A percentile compares a stretch with the other conserved stretches of the same genome.
Conservation (phyloP, 768 basidiomycete genomes). For the Psilocybe cyanescens region DNA sequence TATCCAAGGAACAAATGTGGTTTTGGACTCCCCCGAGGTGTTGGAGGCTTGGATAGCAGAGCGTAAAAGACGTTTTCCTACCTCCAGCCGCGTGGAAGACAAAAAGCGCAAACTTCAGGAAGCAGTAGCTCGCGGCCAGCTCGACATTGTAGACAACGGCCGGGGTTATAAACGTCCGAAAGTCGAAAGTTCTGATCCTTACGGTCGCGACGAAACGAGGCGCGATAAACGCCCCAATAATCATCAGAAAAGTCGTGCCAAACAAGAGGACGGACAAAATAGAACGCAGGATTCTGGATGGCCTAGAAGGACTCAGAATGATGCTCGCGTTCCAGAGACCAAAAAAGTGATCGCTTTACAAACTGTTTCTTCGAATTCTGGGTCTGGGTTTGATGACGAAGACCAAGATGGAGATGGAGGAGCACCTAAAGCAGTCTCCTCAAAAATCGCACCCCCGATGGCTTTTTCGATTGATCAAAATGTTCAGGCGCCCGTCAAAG, state of each 20-base stretch:
- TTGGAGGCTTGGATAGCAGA: constrained; percentile 88
- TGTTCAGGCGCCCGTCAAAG: not conserved
- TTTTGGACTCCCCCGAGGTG: constrained; percentile 81
- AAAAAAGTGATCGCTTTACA: not conserved
- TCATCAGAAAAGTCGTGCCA: not conserved
- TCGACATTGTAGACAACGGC: constrained; percentile 51
- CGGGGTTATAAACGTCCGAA: constrained; percentile 42
- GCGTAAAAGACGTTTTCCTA: constrained; percentile 87
- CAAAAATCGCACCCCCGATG: constrained; percentile 37
- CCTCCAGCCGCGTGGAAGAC: constrained; percentile 66
- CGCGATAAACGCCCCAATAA: constrained; percentile 1
- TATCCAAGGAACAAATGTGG: constrained; percentile 79
- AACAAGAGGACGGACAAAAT: not conserved
- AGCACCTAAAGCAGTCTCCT: constrained; percentile 60
- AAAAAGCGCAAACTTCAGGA: constrained; percentile 83
- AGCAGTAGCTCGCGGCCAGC: constrained; percentile 80
- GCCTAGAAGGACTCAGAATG: constrained; percentile 5
- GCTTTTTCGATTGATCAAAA: not conserved
- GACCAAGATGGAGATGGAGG: constrained; percentile 44
- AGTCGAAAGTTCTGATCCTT: constrained; percentile 2
- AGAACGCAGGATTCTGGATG: constrained; percentile 14
- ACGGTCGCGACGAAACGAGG: not conserved
- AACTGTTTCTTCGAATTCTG: constrained; percentile 9
- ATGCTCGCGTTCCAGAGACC: not conserved
- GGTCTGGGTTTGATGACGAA: constrained; percentile 27